These are phyloP conservation scores for Suillus alpinus DNA, from an alignment of 768 basidiomycete genomes.

Conservation along the genomic window DNA sequence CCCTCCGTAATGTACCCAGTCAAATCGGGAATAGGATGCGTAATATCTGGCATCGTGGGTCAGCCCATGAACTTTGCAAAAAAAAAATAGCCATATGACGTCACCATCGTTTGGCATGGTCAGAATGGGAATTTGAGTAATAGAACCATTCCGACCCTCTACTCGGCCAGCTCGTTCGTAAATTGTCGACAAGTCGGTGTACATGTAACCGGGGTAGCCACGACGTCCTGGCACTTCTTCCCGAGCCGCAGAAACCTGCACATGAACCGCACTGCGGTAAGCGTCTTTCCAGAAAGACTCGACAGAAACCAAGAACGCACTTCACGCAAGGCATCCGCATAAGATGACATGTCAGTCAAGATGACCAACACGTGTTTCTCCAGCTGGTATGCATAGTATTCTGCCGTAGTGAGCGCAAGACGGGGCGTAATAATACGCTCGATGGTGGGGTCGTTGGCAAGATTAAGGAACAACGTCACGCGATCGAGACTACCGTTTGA, in stretches of 20 bases:
- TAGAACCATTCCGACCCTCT: conserved; percentile 95
- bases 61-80: conserved; percentile 19
- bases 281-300: neutral
- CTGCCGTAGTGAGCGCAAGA: conserved; percentile 95
- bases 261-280: conserved; percentile 6
- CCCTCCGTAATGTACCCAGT: conserved; percentile 99
- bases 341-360: conserved; percentile 98
- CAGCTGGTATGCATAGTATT: conserved; percentile 98
- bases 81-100: conserved; percentile 20
- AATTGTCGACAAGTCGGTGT: conserved; percentile 98
- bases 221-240: conserved; percentile 99
- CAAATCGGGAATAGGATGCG: conserved; percentile 99
- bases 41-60: conserved; percentile 72
- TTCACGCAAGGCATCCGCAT: conserved; percentile 95
- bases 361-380: conserved; percentile 99
- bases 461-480: conserved; percentile 96
- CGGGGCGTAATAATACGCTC: conserved; percentile 99
- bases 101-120: conserved; percentile 99
- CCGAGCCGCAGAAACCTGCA: conserved; percentile 87
- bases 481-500: conserved; percentile 97
- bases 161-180: conserved; percentile 99
- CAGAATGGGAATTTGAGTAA: conserved; percentile 98
- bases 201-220: conserved; percentile 98
- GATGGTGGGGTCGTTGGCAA: conserved; percentile 99
- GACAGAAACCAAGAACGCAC: conserved; percentile 39